Evolutionary conservation across 2,329 filamentous ascomycete genomes (phyloP).

Genomic region (Cladorrhinum sp.): DNA sequence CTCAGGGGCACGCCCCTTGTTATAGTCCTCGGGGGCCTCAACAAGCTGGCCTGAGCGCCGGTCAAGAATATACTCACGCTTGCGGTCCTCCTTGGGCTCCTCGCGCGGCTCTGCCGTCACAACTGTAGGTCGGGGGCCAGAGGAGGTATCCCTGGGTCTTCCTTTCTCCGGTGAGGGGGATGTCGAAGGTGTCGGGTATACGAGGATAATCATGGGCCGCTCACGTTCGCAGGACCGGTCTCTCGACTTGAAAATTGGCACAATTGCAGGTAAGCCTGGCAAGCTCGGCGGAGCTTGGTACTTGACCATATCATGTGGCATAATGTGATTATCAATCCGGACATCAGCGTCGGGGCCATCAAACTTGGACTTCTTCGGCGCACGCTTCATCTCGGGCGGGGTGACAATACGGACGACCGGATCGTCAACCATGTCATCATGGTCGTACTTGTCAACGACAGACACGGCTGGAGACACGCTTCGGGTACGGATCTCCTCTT

Average conservation of each 20-base stretch:
- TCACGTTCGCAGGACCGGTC: slow-evolving; percentile 55
- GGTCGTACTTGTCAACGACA: slow-evolving; percentile 53
- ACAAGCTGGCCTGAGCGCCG: slow-evolving; percentile 41
- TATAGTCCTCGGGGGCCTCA: slow-evolving; percentile 38
- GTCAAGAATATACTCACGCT: slow-evolving; percentile 35
- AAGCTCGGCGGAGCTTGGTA: slow-evolving; percentile 31
- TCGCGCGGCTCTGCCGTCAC: slow-evolving; percentile 14
- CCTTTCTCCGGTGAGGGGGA: slow-evolving; percentile 49
- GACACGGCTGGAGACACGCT: slow-evolving; percentile 51
- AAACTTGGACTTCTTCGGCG: slow-evolving; percentile 47
- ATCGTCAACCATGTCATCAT: slow-evolving; percentile 32
- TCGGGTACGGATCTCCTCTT: slow-evolving; percentile 53
- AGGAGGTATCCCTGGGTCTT: slow-evolving; percentile 21
- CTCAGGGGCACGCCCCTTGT: slow-evolving; percentile 34
- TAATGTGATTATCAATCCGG: slow-evolving; percentile 56
- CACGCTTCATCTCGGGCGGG: slow-evolving; percentile 50
- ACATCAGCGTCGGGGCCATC: slow-evolving; percentile 63
- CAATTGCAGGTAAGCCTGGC: slow-evolving; percentile 25
- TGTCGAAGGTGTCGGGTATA: slow-evolving; percentile 56
- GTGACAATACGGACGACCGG: slow-evolving; percentile 49
- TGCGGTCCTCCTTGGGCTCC: slow-evolving; percentile 21
- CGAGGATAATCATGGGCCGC: slow-evolving; percentile 58
- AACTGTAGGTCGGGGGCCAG: slow-evolving; percentile 24
- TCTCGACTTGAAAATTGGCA: slow-evolving; percentile 41
- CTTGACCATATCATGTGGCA: slow-evolving; percentile 47